phyloP scores from a whole-genome alignment of 805 yeast genomes.

The Barnettozyma salicaria region DNA sequence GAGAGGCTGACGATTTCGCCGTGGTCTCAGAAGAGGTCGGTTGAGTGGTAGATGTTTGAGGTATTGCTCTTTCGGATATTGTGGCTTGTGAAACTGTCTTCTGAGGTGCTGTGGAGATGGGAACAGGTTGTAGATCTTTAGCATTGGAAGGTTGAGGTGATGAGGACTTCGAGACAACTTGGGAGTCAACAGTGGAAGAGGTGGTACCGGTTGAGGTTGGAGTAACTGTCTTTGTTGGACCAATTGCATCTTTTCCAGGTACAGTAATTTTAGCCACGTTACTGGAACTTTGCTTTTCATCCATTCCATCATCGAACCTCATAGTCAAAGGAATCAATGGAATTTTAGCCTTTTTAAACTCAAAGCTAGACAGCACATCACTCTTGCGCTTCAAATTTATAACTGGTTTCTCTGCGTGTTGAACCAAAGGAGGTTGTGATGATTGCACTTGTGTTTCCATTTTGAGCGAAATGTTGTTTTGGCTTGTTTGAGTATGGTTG shows the following conservation, averaged over 20 bases:
- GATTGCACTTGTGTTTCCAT: background rate
- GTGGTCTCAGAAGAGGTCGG: no score
- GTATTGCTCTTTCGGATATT: no score
- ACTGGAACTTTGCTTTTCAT: background rate
- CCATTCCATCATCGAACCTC: conserved; percentile 6
- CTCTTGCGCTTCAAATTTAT: conserved; percentile 20
- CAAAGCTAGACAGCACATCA: conserved; percentile 20
- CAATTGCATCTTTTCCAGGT: conserved; percentile 5
- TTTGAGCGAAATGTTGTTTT: no score
- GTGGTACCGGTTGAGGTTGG: background rate
- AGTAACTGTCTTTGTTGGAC: background rate
- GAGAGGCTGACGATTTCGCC: no score
- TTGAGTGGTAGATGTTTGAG: no score
- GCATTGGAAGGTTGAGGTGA: no score
- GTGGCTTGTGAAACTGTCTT: no score
- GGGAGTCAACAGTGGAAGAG: no score
- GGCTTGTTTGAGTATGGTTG: no score
- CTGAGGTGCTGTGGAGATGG: no score
- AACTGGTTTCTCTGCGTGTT: background rate
- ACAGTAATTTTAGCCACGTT: background rate
- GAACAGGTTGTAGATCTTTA: no score
- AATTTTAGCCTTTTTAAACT: conserved; percentile 23
- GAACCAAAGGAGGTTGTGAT: background rate
- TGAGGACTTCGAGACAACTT: no score
- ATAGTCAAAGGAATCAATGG: conserved; percentile 20